Conservation (phyloP, 495 filamentous ascomycete genomes). For the Tuber brumale region DNA sequence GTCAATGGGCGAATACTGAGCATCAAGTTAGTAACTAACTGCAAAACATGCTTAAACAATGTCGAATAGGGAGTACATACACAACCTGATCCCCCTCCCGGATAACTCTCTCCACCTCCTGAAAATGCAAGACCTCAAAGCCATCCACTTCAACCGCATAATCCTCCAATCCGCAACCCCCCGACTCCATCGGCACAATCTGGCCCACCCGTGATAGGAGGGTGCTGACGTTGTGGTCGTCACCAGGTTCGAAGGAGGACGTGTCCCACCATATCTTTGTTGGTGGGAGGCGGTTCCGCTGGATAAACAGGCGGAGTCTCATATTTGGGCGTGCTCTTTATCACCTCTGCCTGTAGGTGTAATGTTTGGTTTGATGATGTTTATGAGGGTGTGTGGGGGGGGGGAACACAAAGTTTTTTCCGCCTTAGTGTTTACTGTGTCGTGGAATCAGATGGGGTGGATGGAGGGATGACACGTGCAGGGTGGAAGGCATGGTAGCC, state of each 20-base stretch:
- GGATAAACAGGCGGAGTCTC: conserved; percentile 75
- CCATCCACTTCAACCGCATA: conserved; percentile 78
- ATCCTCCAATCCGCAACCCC: conserved; percentile 82
- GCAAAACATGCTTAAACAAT: neutral
- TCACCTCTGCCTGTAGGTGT: neutral
- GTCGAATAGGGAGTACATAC: conserved; percentile 49
- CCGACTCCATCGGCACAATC: conserved; percentile 74
- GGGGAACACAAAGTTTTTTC: neutral
- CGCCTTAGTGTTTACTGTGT: neutral
- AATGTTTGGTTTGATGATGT: neutral
- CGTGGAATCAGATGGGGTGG: neutral
- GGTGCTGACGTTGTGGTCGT: conserved; percentile 59
- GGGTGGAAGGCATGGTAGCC: no score
- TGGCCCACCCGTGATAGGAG: conserved; percentile 79
- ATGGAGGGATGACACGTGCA: neutral
- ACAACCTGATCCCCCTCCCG: conserved; percentile 79
- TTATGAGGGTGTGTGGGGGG: neutral
- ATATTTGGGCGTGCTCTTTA: conserved; percentile 55
- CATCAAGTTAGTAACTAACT: conserved; percentile 4
- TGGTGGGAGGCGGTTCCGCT: conserved; percentile 71
- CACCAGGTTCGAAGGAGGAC: conserved; percentile 44
- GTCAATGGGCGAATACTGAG: conserved; percentile 73
- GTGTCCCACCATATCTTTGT: conserved; percentile 67
- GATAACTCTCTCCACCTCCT: conserved; percentile 60
- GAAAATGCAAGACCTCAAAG: conserved; percentile 88